A percentile compares a stretch with the other conserved stretches of the same genome.
phyloP scores from a whole-genome alignment of 371 early-diverging fungal species.

The Rhizopus microsporus region DNA sequence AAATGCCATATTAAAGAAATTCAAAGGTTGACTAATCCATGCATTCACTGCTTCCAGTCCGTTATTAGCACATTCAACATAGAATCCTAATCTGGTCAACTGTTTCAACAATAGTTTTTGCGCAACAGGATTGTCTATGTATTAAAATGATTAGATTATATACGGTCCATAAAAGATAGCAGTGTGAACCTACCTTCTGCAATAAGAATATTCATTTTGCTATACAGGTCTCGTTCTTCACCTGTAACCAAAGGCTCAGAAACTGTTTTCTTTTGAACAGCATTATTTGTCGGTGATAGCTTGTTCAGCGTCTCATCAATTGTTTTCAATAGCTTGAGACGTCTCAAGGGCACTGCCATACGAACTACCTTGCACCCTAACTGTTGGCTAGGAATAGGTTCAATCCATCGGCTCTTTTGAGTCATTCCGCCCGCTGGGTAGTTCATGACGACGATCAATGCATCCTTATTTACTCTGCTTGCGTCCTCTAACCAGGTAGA shows the following conservation, averaged over 20 bases:
- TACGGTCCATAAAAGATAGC: neutral
- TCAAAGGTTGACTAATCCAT: slow-evolving; percentile 34
- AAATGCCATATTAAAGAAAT: slow-evolving; percentile 40
- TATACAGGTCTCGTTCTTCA: slow-evolving; percentile 34
- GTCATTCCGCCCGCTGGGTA: slow-evolving; percentile 37
- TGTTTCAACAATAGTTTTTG: slow-evolving; percentile 47
- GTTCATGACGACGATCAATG: slow-evolving; percentile 36
- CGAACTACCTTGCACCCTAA: slow-evolving; percentile 34
- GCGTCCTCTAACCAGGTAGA: slow-evolving; percentile 26
- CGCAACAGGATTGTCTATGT: slow-evolving; percentile 48
- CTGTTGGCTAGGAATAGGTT: slow-evolving; percentile 16
- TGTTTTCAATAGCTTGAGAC: slow-evolving; percentile 44
- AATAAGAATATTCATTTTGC: slow-evolving; percentile 39
- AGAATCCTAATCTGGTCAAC: slow-evolving; percentile 41
- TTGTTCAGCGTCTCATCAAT: slow-evolving; percentile 33
- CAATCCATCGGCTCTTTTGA: slow-evolving; percentile 16
- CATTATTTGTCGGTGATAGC: neutral
- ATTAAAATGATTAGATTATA: too few relatives aligned
- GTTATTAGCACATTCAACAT: slow-evolving; percentile 47
- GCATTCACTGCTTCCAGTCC: slow-evolving; percentile 44
- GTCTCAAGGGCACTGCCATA: slow-evolving; percentile 57
- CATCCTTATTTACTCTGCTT: slow-evolving; percentile 14
- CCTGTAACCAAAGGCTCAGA: slow-evolving; percentile 23
- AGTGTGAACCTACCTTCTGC: slow-evolving; percentile 40
- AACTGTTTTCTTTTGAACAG: slow-evolving; percentile 7